Conservation (phyloP, 305 asterid genomes). For the Solanum aculeatissimum region DNA sequence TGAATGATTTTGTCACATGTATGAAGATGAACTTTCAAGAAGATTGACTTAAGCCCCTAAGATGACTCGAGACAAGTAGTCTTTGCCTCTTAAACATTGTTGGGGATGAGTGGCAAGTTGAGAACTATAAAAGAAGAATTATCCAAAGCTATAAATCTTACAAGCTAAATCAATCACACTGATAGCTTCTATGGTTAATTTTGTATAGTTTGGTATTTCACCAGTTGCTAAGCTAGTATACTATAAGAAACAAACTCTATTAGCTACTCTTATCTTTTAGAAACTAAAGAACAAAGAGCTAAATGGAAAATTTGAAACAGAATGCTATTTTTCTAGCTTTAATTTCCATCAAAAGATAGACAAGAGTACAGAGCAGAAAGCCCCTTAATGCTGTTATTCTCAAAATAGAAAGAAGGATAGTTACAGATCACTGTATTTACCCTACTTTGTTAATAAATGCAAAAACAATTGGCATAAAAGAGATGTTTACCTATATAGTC, state of each 20-base stretch:
- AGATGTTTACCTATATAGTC: slow-evolving; percentile 20
- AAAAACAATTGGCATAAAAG: not conserved
- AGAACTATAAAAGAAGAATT: not conserved
- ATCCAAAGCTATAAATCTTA: not conserved
- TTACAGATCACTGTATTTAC: not conserved
- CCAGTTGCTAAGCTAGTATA: not conserved
- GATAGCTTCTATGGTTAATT: not conserved
- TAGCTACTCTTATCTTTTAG: not conserved
- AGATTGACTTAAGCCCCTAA: not conserved
- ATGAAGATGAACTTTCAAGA: not conserved
- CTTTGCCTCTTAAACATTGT: not conserved
- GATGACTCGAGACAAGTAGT: not conserved
- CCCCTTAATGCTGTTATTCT: not conserved
- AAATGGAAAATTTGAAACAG: not conserved
- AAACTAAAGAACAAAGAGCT: not conserved
- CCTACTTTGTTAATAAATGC: not conserved
- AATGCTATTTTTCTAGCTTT: not conserved
- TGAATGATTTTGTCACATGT: not conserved
- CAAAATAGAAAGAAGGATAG: not conserved
- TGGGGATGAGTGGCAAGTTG: not conserved
- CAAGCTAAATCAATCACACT: not conserved
- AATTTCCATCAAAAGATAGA: not conserved
- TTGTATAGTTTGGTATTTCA: not conserved
- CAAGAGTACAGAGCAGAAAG: not conserved
- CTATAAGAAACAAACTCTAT: not conserved